Evolutionary conservation across 306 rosid species (phyloP).

Genomic region (Cucurbita moschata): DNA sequence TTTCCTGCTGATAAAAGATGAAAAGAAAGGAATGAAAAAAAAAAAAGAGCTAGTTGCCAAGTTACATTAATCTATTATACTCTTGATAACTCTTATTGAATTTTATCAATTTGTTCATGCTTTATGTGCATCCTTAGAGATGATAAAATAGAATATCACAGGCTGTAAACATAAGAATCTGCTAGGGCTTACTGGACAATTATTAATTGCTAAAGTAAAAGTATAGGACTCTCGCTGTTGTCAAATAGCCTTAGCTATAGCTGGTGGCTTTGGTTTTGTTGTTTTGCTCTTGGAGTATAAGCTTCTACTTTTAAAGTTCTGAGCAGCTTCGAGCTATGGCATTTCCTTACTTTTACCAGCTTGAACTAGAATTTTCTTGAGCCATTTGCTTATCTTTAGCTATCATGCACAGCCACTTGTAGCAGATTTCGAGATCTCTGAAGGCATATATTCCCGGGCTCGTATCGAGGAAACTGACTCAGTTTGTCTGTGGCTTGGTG

Average conservation of each 20-base stretch:
- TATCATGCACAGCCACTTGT: slow-evolving; percentile 42
- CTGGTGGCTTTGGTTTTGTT: background rate
- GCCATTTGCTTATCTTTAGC: slow-evolving; percentile 7
- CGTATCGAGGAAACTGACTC: slow-evolving; percentile 42
- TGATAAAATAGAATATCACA: background rate
- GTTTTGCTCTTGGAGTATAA: background rate
- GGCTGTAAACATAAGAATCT: background rate
- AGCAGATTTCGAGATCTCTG: slow-evolving; percentile 83
- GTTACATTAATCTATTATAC: background rate
- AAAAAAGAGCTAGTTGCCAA: background rate
- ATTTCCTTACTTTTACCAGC: background rate
- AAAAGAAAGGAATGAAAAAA: background rate
- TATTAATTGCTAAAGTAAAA: background rate
- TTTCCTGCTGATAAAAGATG: background rate
- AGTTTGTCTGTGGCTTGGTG: slow-evolving; percentile 82
- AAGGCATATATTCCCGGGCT: slow-evolving; percentile 65
- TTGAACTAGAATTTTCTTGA: background rate
- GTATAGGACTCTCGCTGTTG: background rate
- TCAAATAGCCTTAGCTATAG: background rate
- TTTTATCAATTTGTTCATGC: background rate
- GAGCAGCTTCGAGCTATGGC: background rate
- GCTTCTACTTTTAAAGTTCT: background rate
- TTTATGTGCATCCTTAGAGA: background rate
- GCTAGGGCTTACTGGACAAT: background rate
- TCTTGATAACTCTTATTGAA: background rate